phyloP scores from a whole-genome alignment of 2,329 filamentous ascomycete species.

The Pezicula neosporulosa region DNA sequence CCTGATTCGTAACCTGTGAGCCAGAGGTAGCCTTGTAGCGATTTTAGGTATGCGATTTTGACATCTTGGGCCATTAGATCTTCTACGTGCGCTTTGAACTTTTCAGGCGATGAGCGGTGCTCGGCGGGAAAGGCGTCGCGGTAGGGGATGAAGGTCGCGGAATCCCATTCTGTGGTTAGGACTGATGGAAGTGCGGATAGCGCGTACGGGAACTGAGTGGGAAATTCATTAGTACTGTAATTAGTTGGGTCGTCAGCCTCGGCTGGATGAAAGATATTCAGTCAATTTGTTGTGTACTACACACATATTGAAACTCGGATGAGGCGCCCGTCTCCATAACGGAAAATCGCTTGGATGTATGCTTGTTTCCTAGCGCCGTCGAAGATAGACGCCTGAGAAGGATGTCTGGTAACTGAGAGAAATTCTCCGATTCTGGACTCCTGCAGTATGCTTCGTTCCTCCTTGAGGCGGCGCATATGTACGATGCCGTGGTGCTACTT shows the following conservation, averaged over 20 bases:
- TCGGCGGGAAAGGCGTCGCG: slow-evolving; percentile 68
- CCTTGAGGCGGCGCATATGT: no score
- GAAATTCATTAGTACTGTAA: slow-evolving; percentile 9
- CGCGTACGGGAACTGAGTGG: slow-evolving; percentile 71
- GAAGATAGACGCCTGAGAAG: no score
- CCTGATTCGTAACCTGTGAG: slow-evolving; percentile 68
- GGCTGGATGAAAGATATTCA: no score
- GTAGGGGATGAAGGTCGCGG: slow-evolving; percentile 60
- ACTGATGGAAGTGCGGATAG: slow-evolving; percentile 61
- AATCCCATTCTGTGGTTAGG: slow-evolving; percentile 65
- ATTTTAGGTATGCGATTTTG: slow-evolving; percentile 75
- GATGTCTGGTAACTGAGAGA: no score
- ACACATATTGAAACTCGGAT: no score
- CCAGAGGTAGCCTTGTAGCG: slow-evolving; percentile 78
- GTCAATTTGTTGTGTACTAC: no score
- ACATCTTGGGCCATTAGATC: slow-evolving; percentile 70
- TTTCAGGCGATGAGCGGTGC: slow-evolving; percentile 52
- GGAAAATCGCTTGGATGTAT: no score
- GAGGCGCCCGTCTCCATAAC: no score
- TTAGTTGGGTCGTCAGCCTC: not conserved
- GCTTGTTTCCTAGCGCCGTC: no score
- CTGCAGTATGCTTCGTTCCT: no score
- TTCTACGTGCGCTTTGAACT: slow-evolving; percentile 63
- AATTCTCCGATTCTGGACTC: no score
- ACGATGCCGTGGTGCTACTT: no score